Evolutionary conservation across 495 filamentous ascomycete genomes (phyloP).

Genomic region (Paragyromitra xinjiangensis): DNA sequence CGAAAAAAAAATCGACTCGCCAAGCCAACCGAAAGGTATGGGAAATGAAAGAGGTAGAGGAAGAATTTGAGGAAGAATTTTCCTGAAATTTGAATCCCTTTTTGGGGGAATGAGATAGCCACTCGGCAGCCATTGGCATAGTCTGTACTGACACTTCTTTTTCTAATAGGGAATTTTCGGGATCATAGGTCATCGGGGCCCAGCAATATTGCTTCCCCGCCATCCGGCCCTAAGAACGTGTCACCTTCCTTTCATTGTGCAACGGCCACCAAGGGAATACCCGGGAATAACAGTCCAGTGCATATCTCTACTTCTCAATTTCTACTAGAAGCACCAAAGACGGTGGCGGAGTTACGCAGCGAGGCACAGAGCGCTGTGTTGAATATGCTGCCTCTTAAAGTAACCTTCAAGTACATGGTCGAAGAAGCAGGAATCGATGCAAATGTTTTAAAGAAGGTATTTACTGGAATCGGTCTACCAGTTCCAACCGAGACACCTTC

Average conservation of each 20-base stretch:
- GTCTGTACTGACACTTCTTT: conserved; percentile 28
- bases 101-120: not conserved
- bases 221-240: conserved; percentile 29
- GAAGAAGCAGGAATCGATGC: conserved; percentile 73
- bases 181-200: conserved; percentile 29
- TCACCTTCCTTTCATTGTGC: conserved; percentile 27
- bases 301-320: conserved; percentile 28
- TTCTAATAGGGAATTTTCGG: conserved; percentile 38
- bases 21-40: conserved; percentile 44
- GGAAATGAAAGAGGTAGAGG: conserved; percentile 37
- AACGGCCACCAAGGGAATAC: conserved; percentile 10
- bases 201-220: conserved; percentile 7
- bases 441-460: conserved; percentile 69
- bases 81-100: not conserved
- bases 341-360: conserved; percentile 66
- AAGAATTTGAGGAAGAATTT: conserved; percentile 2
- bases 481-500: conserved; percentile 54
- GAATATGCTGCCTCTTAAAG: conserved; percentile 69
- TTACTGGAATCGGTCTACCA: conserved; percentile 70
- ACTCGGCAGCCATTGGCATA: not conserved
- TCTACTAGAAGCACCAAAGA: conserved; percentile 40
- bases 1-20: conserved; percentile 36
- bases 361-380: conserved; percentile 75
- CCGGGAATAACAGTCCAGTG: conserved; percentile 26
- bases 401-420: conserved; percentile 73